Percentiles rank a stretch among this genome's conserved stretches.
Conservation (phyloP, 2,329 filamentous ascomycete genomes). For the Penicillium decumbens region DNA sequence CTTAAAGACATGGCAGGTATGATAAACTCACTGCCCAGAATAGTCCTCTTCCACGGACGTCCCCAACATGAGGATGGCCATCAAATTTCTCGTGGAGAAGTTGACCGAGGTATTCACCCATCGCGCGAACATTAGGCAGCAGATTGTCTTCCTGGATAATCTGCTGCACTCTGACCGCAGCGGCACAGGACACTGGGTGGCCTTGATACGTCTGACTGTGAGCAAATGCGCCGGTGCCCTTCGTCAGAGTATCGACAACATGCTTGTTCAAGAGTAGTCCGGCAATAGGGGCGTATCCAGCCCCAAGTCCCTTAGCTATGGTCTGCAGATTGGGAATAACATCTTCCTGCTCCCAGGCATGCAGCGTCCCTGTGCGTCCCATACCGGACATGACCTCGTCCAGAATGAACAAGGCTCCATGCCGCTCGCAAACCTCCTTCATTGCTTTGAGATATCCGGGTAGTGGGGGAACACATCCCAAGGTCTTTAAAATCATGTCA, state of each 20-base stretch:
- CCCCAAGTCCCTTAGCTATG: conserved; percentile 55
- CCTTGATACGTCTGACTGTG: conserved; percentile 58
- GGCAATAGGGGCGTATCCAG: conserved; percentile 52
- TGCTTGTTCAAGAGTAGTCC: conserved; percentile 48
- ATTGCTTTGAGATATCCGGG: conserved; percentile 54
- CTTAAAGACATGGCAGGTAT: not conserved
- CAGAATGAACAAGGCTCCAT: conserved; percentile 50
- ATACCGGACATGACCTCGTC: conserved; percentile 54
- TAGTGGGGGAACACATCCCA: conserved; percentile 51
- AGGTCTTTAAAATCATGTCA: conserved; percentile 24
- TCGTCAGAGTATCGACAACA: conserved; percentile 45
- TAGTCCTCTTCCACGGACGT: conserved; percentile 52
- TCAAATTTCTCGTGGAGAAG: conserved; percentile 43
- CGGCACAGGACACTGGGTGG: conserved; percentile 50
- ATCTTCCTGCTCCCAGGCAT: conserved; percentile 54
- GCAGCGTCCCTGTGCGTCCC: conserved; percentile 51
- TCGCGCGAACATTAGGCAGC: conserved; percentile 39
- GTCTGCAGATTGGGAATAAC: conserved; percentile 54
- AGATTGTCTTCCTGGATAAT: conserved; percentile 51
- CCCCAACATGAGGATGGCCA: conserved; percentile 46
- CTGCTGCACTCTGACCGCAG: conserved; percentile 49
- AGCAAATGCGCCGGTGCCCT: conserved; percentile 45
- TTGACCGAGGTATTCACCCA: conserved; percentile 30
- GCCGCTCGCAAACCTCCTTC: conserved; percentile 51
- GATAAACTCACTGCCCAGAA: conserved; percentile 50